Conservation (phyloP, 495 filamentous ascomycete species). For the Penicillium salamii region DNA sequence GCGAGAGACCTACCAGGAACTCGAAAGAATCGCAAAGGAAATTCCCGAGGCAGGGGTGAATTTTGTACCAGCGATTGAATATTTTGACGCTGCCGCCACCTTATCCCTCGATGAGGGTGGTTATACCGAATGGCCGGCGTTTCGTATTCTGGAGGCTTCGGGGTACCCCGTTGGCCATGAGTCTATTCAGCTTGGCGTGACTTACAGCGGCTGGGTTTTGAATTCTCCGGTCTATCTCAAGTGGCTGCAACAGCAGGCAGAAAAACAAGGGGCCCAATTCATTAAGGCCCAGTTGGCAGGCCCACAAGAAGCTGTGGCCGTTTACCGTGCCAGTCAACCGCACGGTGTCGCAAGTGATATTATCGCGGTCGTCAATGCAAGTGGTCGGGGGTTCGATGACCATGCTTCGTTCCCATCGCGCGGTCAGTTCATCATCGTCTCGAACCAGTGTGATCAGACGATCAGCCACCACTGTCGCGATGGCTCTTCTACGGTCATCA, state of each 20-base stretch:
- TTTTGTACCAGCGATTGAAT: conserved; percentile 12
- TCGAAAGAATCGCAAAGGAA: conserved; percentile 1
- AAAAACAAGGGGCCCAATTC: conserved; percentile 6
- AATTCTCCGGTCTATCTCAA: conserved; percentile 17
- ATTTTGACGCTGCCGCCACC: conserved; percentile 12
- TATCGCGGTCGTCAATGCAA: conserved; percentile 45
- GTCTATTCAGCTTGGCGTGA: conserved; percentile 7
- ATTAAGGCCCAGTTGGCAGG: conserved; percentile 3
- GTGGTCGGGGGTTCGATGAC: conserved; percentile 40
- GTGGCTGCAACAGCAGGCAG: conserved; percentile 9
- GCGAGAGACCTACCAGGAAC: conserved; percentile 15
- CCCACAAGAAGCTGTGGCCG: conserved; percentile 3
- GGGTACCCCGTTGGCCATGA: conserved; percentile 7
- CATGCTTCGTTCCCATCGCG: conserved; percentile 10
- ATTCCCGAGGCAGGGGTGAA: conserved; percentile 10
- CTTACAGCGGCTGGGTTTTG: conserved; percentile 15
- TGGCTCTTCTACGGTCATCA: conserved; percentile 27
- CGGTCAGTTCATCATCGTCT: conserved; percentile 14
- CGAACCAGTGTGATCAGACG: conserved; percentile 34
- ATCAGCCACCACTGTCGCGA: conserved; percentile 47
- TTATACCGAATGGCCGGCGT: conserved; percentile 13
- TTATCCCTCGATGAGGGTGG: conserved; percentile 11
- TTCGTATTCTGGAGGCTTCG: conserved; percentile 1
- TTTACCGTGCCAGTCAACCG: not conserved
- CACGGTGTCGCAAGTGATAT: not conserved